Percentiles rank a stretch among this genome's conserved stretches.
Evolutionary conservation across 768 basidiomycete genomes (phyloP).

Genomic region (Tylopilus sp.): DNA sequence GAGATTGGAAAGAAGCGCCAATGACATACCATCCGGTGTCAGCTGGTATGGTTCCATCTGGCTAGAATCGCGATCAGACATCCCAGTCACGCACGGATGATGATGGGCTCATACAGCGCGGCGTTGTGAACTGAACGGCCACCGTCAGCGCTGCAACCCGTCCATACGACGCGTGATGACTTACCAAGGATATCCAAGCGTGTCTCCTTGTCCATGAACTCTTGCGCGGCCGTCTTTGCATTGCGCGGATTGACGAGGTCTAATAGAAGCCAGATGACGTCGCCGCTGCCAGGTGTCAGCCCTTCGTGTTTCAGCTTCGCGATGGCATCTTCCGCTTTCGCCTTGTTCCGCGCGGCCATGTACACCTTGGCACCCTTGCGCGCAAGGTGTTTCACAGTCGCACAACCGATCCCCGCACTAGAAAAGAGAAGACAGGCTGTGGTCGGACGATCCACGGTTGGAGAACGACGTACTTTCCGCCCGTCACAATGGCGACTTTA

Average conservation of each 20-base stretch:
- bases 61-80: constrained; percentile 15
- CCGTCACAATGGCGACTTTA: constrained; percentile 53
- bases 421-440: no score
- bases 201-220: constrained; percentile 45
- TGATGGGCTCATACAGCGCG: constrained; percentile 35
- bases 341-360: constrained; percentile 49
- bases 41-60: constrained; percentile 18
- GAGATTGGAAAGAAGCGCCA: background rate
- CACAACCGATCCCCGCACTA: constrained; percentile 49
- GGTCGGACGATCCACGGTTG: background rate
- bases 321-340: constrained; percentile 47
- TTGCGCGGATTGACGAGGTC: constrained; percentile 48
- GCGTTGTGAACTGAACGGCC: constrained; percentile 52
- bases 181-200: constrained; percentile 54
- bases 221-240: constrained; percentile 47
- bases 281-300: constrained; percentile 41
- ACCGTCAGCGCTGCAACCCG: background rate
- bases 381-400: constrained; percentile 50
- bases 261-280: constrained; percentile 47
- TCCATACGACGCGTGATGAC: background rate
- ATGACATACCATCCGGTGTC: constrained; percentile 26
- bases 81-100: background rate
- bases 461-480: constrained; percentile 43
- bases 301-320: constrained; percentile 42
- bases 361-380: constrained; percentile 57